A percentile compares a stretch with the other conserved stretches of the same genome.
Evolutionary conservation across 306 rosid genomes (phyloP).

Genomic region (Geum urbanum): DNA sequence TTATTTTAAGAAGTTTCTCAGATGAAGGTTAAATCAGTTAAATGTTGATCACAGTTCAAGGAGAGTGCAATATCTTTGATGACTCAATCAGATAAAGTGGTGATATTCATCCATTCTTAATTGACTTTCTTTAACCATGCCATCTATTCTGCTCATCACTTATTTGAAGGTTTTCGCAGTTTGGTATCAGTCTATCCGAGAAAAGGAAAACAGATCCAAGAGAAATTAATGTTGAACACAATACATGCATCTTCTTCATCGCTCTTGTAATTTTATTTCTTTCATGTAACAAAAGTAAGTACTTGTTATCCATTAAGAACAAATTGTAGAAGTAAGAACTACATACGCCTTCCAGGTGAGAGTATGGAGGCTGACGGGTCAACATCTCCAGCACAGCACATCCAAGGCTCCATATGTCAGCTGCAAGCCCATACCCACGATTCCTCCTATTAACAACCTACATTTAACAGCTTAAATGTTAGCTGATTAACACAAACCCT

Average conservation of each 20-base stretch:
- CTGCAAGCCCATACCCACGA: slow-evolving; percentile 80
- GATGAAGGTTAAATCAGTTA: no score
- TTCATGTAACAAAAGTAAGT: background rate
- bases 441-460: slow-evolving; percentile 77
- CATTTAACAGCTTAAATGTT: slow-evolving; percentile 15
- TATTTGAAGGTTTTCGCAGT: no score
- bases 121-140: no score
- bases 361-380: slow-evolving; percentile 64
- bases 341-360: slow-evolving; percentile 57
- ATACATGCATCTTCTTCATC: background rate
- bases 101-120: no score
- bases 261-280: background rate
- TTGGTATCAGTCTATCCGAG: background rate
- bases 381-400: slow-evolving; percentile 94
- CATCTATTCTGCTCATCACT: no score
- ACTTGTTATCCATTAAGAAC: background rate
- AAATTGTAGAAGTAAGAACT: background rate
- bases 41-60: no score
- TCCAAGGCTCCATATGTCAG: slow-evolving; percentile 97
- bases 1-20: no score
- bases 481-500: background rate
- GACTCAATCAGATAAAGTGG: no score
- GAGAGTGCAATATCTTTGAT: no score
- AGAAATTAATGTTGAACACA: background rate
- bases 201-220: background rate